phyloP scores from a whole-genome alignment of 2,329 filamentous ascomycete genomes.

The Trichoderma sp. region DNA sequence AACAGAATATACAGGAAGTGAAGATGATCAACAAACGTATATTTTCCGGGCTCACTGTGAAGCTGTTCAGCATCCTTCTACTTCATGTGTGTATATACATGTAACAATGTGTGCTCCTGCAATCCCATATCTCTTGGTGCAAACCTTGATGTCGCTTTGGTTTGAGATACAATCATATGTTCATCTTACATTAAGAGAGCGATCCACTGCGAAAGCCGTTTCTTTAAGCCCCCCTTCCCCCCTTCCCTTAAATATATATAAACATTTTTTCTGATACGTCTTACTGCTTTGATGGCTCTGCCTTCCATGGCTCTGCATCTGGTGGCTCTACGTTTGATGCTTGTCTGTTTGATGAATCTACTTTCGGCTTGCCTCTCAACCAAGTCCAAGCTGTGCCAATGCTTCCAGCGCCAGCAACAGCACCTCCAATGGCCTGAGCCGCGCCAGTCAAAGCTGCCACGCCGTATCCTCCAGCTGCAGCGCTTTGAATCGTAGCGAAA shows the following conservation, averaged over 20 bases:
- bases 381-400: background rate
- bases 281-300: background rate
- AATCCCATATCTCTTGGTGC: no score
- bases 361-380: background rate
- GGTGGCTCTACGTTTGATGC: background rate
- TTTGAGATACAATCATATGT: no score
- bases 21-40: no score
- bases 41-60: no score
- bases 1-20: background rate
- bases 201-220: background rate
- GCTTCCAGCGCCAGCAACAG: background rate
- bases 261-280: background rate
- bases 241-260: no score
- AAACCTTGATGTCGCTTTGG: no score
- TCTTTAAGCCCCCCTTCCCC: background rate
- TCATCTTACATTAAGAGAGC: background rate
- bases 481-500: constrained; percentile 42
- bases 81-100: no score
- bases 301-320: background rate
- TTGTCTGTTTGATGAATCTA: background rate
- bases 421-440: constrained; percentile 30
- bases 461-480: constrained; percentile 38
- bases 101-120: background rate
- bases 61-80: no score
- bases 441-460: constrained; percentile 32